Conservation (phyloP, 75 land plant species). For the Isoetes taiwanensis region DNA sequence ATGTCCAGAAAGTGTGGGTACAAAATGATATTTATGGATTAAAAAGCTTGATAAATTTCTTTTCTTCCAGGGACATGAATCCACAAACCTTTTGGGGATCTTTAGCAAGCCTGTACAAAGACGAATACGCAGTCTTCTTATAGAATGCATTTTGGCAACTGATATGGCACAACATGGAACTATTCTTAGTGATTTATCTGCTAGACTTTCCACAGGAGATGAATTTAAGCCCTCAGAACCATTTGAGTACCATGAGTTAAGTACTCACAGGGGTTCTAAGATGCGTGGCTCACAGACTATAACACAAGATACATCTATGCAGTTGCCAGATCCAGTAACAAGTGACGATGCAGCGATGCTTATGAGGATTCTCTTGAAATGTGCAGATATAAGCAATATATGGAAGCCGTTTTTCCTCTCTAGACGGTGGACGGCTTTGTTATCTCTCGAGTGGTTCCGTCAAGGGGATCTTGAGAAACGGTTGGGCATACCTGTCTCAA, state of each 20-base stretch:
- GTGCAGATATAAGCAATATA: slow-evolving; percentile 34
- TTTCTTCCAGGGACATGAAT: slow-evolving; percentile 27
- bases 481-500: slow-evolving; percentile 26
- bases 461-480: slow-evolving; percentile 31
- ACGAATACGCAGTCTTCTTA: slow-evolving; percentile 23
- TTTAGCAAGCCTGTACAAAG: slow-evolving; percentile 26
- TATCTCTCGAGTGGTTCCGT: slow-evolving; percentile 30
- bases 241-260: too few relatives aligned
- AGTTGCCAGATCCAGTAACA: slow-evolving; percentile 10
- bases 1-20: background rate
- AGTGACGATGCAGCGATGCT: slow-evolving; percentile 17
- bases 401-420: slow-evolving; percentile 28
- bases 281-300: too few relatives aligned
- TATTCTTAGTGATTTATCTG: slow-evolving; percentile 16
- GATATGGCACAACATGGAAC: slow-evolving; percentile 28
- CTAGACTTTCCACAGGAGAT: too few relatives aligned
- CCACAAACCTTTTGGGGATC: slow-evolving; percentile 15
- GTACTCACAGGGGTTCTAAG: too few relatives aligned
- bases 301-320: too few relatives aligned
- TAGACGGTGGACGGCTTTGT: slow-evolving; percentile 29
- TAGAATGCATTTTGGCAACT: slow-evolving; percentile 24
- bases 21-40: background rate
- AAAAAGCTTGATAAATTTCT: background rate
- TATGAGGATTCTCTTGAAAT: slow-evolving; percentile 25
- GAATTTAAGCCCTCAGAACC: too few relatives aligned